These are phyloP conservation scores for Penicillium steckii DNA, from an alignment of 495 filamentous ascomycete genomes.

Conservation along the genomic window DNA sequence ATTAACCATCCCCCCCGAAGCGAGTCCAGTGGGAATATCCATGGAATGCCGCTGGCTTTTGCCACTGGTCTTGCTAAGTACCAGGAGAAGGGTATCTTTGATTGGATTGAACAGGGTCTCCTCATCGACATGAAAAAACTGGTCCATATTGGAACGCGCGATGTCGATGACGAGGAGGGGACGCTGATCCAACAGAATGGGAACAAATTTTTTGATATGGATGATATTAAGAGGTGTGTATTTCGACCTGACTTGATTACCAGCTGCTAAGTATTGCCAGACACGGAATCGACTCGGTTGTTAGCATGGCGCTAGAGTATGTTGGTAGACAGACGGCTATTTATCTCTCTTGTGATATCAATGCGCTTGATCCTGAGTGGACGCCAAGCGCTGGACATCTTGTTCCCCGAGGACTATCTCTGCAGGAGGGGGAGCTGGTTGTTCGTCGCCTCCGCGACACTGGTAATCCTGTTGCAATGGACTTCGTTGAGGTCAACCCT, in stretches of 20 bases:
- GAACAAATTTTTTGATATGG: neutral
- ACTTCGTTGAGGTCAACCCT: neutral
- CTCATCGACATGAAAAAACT: neutral
- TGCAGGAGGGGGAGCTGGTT: neutral
- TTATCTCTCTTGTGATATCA: neutral
- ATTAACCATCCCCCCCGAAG: neutral
- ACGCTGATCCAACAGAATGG: neutral
- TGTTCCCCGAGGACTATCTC: neutral
- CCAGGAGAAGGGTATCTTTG: neutral
- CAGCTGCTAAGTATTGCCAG: neutral
- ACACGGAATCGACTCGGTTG: neutral
- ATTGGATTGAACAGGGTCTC: neutral
- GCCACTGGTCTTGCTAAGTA: neutral
- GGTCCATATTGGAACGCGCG: neutral
- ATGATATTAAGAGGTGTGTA: neutral
- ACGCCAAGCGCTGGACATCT: neutral
- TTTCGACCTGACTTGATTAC: neutral
- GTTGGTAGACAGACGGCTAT: neutral
- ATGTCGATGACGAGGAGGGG: neutral
- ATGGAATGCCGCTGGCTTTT: neutral
- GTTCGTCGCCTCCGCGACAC: neutral
- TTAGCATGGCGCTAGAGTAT: neutral
- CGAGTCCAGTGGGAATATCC: neutral
- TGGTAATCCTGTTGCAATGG: neutral
- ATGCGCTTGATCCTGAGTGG: neutral